These are phyloP conservation scores for Colletotrichum lindemuthianum DNA, from an alignment of 2,329 filamentous ascomycete genomes.

Conservation along the genomic window DNA sequence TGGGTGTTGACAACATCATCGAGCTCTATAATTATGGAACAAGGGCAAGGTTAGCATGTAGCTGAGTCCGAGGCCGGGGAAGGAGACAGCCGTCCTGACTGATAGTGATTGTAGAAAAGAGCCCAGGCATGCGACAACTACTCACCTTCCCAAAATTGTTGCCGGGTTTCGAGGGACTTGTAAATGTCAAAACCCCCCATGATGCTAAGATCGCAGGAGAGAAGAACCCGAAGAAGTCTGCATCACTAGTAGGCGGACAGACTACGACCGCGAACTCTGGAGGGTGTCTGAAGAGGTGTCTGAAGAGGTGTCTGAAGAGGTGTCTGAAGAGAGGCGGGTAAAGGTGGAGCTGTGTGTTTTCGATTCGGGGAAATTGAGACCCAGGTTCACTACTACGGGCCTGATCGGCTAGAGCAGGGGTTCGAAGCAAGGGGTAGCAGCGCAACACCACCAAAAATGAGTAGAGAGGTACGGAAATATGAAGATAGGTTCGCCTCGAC, in stretches of 20 bases:
- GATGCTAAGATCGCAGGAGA: slow-evolving; percentile 40
- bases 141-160: slow-evolving; percentile 89
- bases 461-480: too few species aligned
- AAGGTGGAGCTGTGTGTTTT: too few species aligned
- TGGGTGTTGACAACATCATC: slow-evolving; percentile 55
- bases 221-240: slow-evolving; percentile 5
- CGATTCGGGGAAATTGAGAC: too few species aligned
- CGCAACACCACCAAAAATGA: too few species aligned
- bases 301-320: too few species aligned
- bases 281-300: too few species aligned
- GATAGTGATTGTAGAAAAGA: neutral
- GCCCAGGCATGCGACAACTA: slow-evolving; percentile 29
- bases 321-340: too few species aligned
- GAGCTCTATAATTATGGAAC: slow-evolving; percentile 52
- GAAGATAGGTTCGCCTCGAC: too few species aligned
- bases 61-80: neutral
- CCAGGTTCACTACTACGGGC: too few species aligned
- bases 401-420: too few species aligned
- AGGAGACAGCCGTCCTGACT: neutral
- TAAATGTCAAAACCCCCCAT: slow-evolving; percentile 74
- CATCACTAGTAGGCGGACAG: slow-evolving; percentile 22
- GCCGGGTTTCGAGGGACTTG: slow-evolving; percentile 78
- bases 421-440: too few species aligned
- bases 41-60: slow-evolving; percentile 12
- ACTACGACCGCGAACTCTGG: too few species aligned